Conservation (phyloP, 164 flowering plant genomes). For the Paratinospora sagittata region DNA sequence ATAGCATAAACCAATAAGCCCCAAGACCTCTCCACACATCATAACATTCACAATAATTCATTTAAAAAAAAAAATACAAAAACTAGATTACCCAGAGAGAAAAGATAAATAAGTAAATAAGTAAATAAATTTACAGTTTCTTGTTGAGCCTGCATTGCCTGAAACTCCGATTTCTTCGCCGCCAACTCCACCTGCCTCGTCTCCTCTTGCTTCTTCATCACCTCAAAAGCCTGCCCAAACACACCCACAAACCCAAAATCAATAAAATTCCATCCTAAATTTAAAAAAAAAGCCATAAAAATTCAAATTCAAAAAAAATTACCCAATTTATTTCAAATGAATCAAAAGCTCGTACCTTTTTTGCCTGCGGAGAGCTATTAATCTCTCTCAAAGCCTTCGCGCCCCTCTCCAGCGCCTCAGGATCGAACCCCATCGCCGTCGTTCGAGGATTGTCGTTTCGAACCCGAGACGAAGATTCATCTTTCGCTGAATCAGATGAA, state of each 20-base stretch:
- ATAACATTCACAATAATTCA: too few species aligned
- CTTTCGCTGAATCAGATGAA: conserved; percentile 7
- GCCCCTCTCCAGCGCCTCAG: conserved; percentile 78
- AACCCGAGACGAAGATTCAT: conserved; percentile 23
- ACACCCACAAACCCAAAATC: neutral
- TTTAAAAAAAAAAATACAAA: neutral
- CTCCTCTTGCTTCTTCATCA: conserved; percentile 76
- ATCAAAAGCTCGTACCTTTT: conserved; percentile 37
- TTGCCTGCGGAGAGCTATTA: conserved; percentile 36
- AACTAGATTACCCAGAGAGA: neutral
- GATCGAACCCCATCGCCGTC: conserved; percentile 81
- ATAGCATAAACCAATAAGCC: too few species aligned
- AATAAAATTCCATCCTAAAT: neutral
- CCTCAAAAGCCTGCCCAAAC: conserved; percentile 52
- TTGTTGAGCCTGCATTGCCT: conserved; percentile 60
- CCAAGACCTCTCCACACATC: too few species aligned
- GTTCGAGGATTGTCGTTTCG: conserved; percentile 82
- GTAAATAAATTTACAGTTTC: conserved; percentile 50
- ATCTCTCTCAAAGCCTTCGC: conserved; percentile 53
- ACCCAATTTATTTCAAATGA: too few species aligned
- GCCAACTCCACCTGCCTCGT: conserved; percentile 53
- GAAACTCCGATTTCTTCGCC: conserved; percentile 53
- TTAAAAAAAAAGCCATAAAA: neutral
- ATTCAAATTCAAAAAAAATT: neutral
- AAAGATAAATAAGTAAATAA: neutral